Percentiles rank a stretch among this genome's conserved stretches.
Evolutionary conservation across 2,329 filamentous ascomycete species (phyloP).

Genomic region (Colletotrichum godetiae): DNA sequence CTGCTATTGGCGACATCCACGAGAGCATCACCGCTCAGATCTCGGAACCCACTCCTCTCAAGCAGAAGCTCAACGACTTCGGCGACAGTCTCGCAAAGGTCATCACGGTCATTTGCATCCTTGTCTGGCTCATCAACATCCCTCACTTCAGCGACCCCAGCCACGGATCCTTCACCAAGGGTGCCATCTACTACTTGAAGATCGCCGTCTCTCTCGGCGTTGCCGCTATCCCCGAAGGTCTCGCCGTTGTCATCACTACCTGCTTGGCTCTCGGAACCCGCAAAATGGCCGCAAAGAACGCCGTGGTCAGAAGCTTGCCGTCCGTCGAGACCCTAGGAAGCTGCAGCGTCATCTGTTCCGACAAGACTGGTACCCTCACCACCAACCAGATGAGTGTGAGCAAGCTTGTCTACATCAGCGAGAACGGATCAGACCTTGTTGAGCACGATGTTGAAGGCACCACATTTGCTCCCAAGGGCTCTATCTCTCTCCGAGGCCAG

Average conservation of each 20-base stretch:
- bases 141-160: slow-evolving; percentile 95
- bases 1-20: slow-evolving; percentile 98
- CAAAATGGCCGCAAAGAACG: slow-evolving; percentile 99
- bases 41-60: slow-evolving; percentile 94
- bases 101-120: slow-evolving; percentile 94
- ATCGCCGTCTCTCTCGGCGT: slow-evolving; percentile 98
- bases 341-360: slow-evolving; percentile 99
- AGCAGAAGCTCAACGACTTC: slow-evolving; percentile 99
- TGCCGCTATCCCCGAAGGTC: slow-evolving; percentile 95
- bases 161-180: slow-evolving; percentile 94
- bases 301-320: slow-evolving; percentile 93
- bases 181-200: slow-evolving; percentile 99
- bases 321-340: slow-evolving; percentile 98
- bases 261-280: slow-evolving; percentile 95
- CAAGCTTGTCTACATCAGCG: slow-evolving; percentile 87
- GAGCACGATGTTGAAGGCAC: slow-evolving; percentile 93
- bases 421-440: slow-evolving; percentile 78
- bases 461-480: slow-evolving; percentile 87
- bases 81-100: slow-evolving; percentile 97
- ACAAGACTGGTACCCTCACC: slow-evolving; percentile 98
- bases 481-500: slow-evolving; percentile 76
- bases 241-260: slow-evolving; percentile 99
- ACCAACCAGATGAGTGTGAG: slow-evolving; percentile 99
- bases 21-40: slow-evolving; percentile 99
- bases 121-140: slow-evolving; percentile 99